These are phyloP conservation scores for Curvularia spicifera DNA, from an alignment of 2,329 filamentous ascomycete genomes.

Conservation along the genomic window DNA sequence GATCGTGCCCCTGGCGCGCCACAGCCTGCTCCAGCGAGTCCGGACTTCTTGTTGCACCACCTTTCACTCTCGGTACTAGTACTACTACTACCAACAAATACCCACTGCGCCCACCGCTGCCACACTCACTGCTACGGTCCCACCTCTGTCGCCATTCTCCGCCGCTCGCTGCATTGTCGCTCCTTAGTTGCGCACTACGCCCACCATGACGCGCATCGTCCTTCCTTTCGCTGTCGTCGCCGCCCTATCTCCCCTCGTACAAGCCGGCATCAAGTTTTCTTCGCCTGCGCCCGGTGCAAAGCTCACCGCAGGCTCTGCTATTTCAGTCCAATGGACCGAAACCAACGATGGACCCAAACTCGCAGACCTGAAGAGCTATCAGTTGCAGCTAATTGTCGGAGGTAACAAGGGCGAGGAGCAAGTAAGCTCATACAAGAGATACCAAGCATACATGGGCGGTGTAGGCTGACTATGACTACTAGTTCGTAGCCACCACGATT, in stretches of 20 bases:
- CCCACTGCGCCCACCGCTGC: slow-evolving; percentile 5
- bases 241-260: slow-evolving; percentile 51
- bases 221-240: slow-evolving; percentile 42
- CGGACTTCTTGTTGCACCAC: slow-evolving; percentile 14
- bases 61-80: slow-evolving; percentile 6
- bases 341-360: slow-evolving; percentile 59
- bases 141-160: background rate
- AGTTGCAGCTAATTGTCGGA: slow-evolving; percentile 66
- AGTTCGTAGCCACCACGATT: slow-evolving; percentile 38
- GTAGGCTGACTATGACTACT: slow-evolving; percentile 9
- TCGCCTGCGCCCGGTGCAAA: slow-evolving; percentile 59
- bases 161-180: slow-evolving; percentile 3
- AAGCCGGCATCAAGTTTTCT: slow-evolving; percentile 63
- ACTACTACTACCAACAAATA: slow-evolving; percentile 3
- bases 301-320: slow-evolving; percentile 56
- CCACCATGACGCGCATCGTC: slow-evolving; percentile 39
- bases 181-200: slow-evolving; percentile 27
- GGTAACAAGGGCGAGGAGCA: slow-evolving; percentile 59
- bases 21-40: slow-evolving; percentile 24
- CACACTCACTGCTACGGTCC: background rate
- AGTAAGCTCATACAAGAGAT: slow-evolving; percentile 47
- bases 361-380: slow-evolving; percentile 60
- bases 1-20: slow-evolving; percentile 38
- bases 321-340: slow-evolving; percentile 65
- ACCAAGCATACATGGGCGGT: background rate